Evolutionary conservation across 345 rosid genomes (phyloP), one percentile per base, ranked within the genome.

Genomic region (Eucalyptus rudis): DNA sequence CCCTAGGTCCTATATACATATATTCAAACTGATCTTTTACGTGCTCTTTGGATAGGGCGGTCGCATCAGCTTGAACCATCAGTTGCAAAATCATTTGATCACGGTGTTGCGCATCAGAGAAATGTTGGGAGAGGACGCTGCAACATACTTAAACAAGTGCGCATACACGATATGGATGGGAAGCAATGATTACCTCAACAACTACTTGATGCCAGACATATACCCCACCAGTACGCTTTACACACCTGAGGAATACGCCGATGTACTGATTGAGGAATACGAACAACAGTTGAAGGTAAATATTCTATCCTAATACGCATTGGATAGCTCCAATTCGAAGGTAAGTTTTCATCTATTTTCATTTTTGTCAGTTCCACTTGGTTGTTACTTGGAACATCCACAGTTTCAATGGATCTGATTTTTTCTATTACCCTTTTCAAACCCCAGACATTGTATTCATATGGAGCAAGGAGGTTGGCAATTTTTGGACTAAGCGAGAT

Each of bases 401-500:
- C 36, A 25, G 51, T 71, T 71, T 71, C 81, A 33, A 7, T 47
- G n/a, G 7, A 13, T 84, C 51, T 64, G 25, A 16, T 22, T 43
- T 51, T 50, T 84, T 40, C 17, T n/a, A 49, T 87, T 33, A 27
- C 49, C 50, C 25, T 19, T 49, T 43, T 68, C 50, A 50, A 50
- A 51, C 29, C 27, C 40, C 16, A 92, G 93, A 58, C 49, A 8
- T 54, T 93, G 91, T 90, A 93, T 36, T 71, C 29, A 6, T 36
- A 50, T 36, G 93, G 93, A 44, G 94, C 93, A 44, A 89, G 93
- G 81, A 93, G 90, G 81, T 8, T 93, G 68, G 94, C 90, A 31
- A 25, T 93, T 27, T 83, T 90, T 31, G 94, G 93, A 45, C 80
- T 92, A 14, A 92, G 93, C 3, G 68, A 49, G 86, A 52, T 93